These are phyloP conservation scores for Cytospora mali DNA, from an alignment of 2,329 filamentous ascomycete genomes.

Conservation along the genomic window DNA sequence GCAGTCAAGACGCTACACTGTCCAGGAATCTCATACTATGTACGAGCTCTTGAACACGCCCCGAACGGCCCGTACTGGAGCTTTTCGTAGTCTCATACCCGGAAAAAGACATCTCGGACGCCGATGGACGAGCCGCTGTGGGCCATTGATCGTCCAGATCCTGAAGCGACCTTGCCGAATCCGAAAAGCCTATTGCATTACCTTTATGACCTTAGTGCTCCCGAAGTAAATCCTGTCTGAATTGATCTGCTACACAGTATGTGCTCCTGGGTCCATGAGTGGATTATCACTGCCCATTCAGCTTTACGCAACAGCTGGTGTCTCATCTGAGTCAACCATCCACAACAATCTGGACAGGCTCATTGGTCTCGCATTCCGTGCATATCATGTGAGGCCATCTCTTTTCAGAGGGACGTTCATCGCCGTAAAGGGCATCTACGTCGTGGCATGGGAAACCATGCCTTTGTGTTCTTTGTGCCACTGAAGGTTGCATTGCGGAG, in stretches of 20 bases:
- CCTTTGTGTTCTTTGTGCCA: not conserved
- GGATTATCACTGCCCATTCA: slow-evolving; percentile 29
- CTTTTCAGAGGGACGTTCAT: slow-evolving; percentile 1
- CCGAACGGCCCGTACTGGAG: not conserved
- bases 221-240: slow-evolving; percentile 21
- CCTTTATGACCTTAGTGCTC: slow-evolving; percentile 19
- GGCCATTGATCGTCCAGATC: slow-evolving; percentile 9
- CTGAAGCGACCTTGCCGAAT: slow-evolving; percentile 17
- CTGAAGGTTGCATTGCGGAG: slow-evolving; percentile 13
- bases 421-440: slow-evolving; percentile 2
- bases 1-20: not conserved
- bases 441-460: not conserved
- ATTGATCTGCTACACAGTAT: slow-evolving; percentile 14
- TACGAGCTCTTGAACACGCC: not conserved
- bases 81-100: not conserved
- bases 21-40: no score
- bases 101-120: slow-evolving; percentile 5
- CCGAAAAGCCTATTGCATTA: slow-evolving; percentile 7
- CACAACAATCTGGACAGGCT: slow-evolving; percentile 21
- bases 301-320: slow-evolving; percentile 15
- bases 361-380: slow-evolving; percentile 30
- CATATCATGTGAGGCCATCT: slow-evolving; percentile 34
- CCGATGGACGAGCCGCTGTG: slow-evolving; percentile 15
- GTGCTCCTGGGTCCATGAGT: slow-evolving; percentile 8
- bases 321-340: slow-evolving; percentile 27